Evolutionary conservation across 441 rosid species (phyloP).

Genomic region (Erodium texanum): DNA sequence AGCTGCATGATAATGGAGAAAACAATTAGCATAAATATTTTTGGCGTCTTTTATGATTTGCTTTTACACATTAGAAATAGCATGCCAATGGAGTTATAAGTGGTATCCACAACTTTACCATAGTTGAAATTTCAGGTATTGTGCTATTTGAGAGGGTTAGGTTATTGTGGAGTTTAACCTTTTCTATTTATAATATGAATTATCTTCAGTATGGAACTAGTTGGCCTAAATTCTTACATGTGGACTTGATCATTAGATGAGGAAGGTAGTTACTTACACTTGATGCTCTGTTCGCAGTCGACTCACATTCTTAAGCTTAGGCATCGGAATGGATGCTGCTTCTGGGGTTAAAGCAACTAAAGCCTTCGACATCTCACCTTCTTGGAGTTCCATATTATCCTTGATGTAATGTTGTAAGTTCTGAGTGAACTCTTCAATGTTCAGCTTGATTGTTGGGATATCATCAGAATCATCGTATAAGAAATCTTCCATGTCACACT

Average conservation of each 20-base stretch:
- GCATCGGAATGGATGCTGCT: conserved; percentile 63
- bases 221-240: background rate
- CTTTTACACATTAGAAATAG: conserved; percentile 1
- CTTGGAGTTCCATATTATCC: conserved; percentile 64
- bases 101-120: background rate
- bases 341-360: conserved; percentile 73
- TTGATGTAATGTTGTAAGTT: conserved; percentile 60
- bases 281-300: conserved; percentile 88
- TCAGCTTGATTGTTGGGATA: conserved; percentile 73
- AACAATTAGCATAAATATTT: background rate
- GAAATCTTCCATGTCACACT: conserved; percentile 63
- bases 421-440: conserved; percentile 48
- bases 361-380: conserved; percentile 74
- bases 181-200: background rate
- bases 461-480: conserved; percentile 62
- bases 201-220: background rate
- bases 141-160: background rate
- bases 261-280: conserved; percentile 61
- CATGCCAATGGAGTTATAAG: background rate
- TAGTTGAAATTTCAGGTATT: background rate
- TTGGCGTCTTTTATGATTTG: background rate
- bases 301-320: conserved; percentile 69
- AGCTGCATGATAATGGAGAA: conserved; percentile 47
- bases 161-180: background rate
- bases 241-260: conserved; percentile 4